Percentiles rank a stretch among this genome's conserved stretches.
These are phyloP conservation scores for Zelopaecilomyces penicillatus DNA, from an alignment of 2,329 filamentous ascomycete species.

Conservation along the genomic window DNA sequence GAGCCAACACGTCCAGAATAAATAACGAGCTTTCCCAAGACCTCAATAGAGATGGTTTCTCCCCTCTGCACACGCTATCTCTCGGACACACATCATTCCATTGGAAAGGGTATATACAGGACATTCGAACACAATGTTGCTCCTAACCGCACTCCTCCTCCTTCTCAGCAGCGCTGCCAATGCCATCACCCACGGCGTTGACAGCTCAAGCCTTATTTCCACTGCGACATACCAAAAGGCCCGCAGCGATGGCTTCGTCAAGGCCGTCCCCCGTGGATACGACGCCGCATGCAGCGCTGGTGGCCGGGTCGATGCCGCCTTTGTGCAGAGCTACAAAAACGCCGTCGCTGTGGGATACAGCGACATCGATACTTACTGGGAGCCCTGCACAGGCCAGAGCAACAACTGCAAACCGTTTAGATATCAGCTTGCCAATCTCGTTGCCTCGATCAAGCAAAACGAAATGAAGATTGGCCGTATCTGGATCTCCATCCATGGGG, in stretches of 20 bases:
- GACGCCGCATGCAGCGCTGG: conserved; percentile 5
- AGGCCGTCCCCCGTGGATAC: conserved; percentile 8
- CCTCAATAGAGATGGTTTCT: too few species aligned
- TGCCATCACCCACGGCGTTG: not conserved
- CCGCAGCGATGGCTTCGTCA: conserved; percentile 6
- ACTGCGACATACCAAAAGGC: conserved; percentile 3
- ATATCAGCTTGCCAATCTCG: conserved; percentile 3
- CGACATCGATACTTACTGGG: conserved; percentile 8
- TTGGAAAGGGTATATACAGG: too few species aligned
- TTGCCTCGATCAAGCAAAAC: conserved; percentile 1
- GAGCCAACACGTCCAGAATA: too few species aligned
- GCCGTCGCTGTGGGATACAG: conserved; percentile 4
- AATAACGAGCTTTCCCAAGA: too few species aligned
- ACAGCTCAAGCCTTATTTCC: not conserved
- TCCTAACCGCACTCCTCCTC: too few species aligned
- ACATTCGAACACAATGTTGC: conserved; percentile 6
- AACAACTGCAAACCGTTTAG: conserved; percentile 9
- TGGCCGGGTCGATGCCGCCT: conserved; percentile 9
- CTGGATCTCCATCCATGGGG: conserved; percentile 7
- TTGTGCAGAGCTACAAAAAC: not conserved
- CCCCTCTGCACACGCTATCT: too few species aligned
- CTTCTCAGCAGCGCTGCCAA: not conserved
- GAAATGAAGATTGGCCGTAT: conserved; percentile 6
- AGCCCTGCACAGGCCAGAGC: conserved; percentile 6
- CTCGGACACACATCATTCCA: too few species aligned